phyloP scores from a whole-genome alignment of 257 asterid species.

The Hygrophila difformis region DNA sequence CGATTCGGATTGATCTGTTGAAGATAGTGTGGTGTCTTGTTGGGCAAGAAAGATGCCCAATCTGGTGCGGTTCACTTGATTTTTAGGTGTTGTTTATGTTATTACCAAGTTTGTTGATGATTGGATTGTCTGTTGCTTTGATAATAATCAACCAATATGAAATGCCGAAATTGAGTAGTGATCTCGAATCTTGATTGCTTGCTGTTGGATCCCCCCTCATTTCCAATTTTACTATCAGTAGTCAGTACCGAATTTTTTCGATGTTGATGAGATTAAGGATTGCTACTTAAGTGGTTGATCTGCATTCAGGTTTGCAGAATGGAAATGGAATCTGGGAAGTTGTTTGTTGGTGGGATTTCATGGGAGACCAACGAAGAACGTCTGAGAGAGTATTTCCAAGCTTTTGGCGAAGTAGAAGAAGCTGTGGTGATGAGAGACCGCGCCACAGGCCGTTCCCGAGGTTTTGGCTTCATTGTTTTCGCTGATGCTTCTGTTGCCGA shows the following conservation, averaged over 20 bases:
- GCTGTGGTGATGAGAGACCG: slow-evolving; percentile 95
- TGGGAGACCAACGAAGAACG: slow-evolving; percentile 97
- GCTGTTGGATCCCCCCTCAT: slow-evolving; percentile 48
- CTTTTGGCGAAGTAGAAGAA: slow-evolving; percentile 76
- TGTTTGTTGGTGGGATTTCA: slow-evolving; percentile 91
- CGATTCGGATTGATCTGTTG: too few species aligned
- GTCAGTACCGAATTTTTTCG: too few species aligned
- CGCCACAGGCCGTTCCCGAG: slow-evolving; percentile 90
- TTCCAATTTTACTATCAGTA: too few species aligned
- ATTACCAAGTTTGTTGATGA: slow-evolving; percentile 19
- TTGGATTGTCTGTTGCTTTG: too few species aligned
- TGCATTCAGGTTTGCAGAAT: slow-evolving; percentile 31
- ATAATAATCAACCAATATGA: too few species aligned
- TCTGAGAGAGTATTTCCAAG: slow-evolving; percentile 60
- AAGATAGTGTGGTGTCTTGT: slow-evolving; percentile 43
- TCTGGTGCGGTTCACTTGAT: too few species aligned
- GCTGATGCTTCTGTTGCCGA: slow-evolving; percentile 80
- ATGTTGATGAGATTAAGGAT: slow-evolving; percentile 12
- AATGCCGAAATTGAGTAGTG: slow-evolving; percentile 13
- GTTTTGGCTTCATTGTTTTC: slow-evolving; percentile 86
- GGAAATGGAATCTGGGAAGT: slow-evolving; percentile 82
- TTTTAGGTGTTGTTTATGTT: too few species aligned
- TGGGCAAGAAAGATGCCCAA: slow-evolving; percentile 21
- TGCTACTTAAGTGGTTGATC: slow-evolving; percentile 23
- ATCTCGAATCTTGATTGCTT: slow-evolving; percentile 23